Evolutionary conservation across 345 rosid genomes (phyloP).

Genomic region (Laguncularia racemosa): DNA sequence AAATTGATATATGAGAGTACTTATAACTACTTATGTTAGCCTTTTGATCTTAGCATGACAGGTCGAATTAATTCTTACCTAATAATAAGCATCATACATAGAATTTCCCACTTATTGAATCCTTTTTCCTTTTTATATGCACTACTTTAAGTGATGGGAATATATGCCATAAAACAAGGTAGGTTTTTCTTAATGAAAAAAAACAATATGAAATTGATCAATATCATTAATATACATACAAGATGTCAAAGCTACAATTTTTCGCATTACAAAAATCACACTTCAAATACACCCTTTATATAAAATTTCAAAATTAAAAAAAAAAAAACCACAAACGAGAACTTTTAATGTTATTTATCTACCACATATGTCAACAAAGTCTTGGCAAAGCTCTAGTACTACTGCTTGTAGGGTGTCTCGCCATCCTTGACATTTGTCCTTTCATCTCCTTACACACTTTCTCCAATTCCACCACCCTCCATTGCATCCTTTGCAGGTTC

Average conservation of each 20-base stretch:
- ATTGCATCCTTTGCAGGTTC: slow-evolving; percentile 35
- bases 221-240: not conserved
- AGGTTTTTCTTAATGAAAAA: too few relatives aligned
- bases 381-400: slow-evolving; percentile 31
- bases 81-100: too few relatives aligned
- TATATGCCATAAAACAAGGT: too few relatives aligned
- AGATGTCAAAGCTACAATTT: not conserved
- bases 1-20: too few relatives aligned
- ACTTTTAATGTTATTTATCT: not conserved
- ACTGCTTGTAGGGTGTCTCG: slow-evolving; percentile 18
- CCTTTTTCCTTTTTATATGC: too few relatives aligned
- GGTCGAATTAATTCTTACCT: too few relatives aligned
- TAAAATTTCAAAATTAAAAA: not conserved
- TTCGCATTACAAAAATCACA: not conserved
- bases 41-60: too few relatives aligned
- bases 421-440: slow-evolving; percentile 46
- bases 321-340: not conserved
- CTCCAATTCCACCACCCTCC: slow-evolving; percentile 51
- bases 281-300: not conserved
- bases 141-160: too few relatives aligned
- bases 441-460: slow-evolving; percentile 46
- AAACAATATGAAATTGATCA: too few relatives aligned
- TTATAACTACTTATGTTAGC: too few relatives aligned
- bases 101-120: too few relatives aligned
- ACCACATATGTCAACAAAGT: slow-evolving; percentile 29